Base-by-base conservation (phyloP, 164 flowering plant species). In the Umbilicus rupestris region DNA sequence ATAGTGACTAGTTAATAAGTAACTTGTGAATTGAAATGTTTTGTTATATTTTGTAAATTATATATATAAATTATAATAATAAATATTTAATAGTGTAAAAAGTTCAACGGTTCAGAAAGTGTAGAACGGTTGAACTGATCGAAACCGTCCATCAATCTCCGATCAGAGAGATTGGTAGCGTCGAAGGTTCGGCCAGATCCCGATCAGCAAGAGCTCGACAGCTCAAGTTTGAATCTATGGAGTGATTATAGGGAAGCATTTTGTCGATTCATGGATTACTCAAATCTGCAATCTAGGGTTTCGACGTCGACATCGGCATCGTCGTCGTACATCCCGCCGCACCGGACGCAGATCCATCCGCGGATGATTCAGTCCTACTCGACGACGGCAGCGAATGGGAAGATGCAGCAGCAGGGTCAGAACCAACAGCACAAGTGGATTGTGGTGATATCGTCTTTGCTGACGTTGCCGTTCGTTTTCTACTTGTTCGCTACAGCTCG, bases 341-440 rank as follows among this genome's bases (percentile, higher is more conserved):
- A 81, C 68, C 72, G 79, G 50, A 81, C 84, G 16, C 84, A 81
- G 64, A 63, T 81, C 63, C 84, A 79, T 64, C 84, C 84, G 24
- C 76, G 84, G 52, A 70, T 81, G 75, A 72, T 81, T 74, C 76
- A 71, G 30, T 65, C 79, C 28, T 71, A 68, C 76, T 68, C 78
- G 24, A n/a, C 68, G 14, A 15, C 68, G 49, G 14, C 52, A 10
- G 28, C 67, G 45, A 55, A 69, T 42, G 57, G 39, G 7, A 47
- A 26, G 20, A 65, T 37, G 20, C 47, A 63, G 44, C 65, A 37
- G 1, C 65, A 26, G 16, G 12, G 12, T 22, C 58, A 24, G 29
- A 69, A 69, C 22, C 70, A 75, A 30, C 75, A 68, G 31, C 62
- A 66, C 37, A 81, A 71, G 68, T 72, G 73, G 69, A 75, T 75